These are phyloP conservation scores for Chalciporus sphaerocephalus DNA, from an alignment of 768 basidiomycete species.

Conservation along the genomic window DNA sequence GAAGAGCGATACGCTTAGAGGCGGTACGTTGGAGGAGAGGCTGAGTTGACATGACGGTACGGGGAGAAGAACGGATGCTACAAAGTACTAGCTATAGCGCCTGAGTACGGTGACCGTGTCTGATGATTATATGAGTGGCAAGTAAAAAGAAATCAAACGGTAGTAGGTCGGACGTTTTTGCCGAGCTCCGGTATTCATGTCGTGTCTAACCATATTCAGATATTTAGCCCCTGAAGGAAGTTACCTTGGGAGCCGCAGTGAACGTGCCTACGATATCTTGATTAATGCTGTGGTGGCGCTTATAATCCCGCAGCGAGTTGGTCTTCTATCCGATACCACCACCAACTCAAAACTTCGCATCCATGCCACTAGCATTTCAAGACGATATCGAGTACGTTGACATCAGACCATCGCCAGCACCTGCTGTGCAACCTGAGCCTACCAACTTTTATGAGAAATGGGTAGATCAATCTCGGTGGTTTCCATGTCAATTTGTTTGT, in stretches of 20 bases:
- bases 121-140: too few relatives aligned
- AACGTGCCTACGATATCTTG: too few relatives aligned
- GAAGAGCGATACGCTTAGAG: constrained; percentile 91
- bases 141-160: background rate
- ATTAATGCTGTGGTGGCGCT: constrained; percentile 9
- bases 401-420: constrained; percentile 2
- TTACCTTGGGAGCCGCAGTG: background rate
- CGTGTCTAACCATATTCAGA: constrained; percentile 1
- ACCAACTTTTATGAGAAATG: constrained; percentile 48
- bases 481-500: background rate
- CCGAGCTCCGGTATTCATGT: constrained; percentile 3
- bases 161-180: too few relatives aligned
- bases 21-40: constrained; percentile 95
- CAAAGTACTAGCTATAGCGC: too few relatives aligned
- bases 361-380: constrained; percentile 13
- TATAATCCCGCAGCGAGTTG: constrained; percentile 4
- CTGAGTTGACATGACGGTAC: constrained; percentile 81
- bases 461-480: constrained; percentile 45
- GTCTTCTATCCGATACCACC: background rate
- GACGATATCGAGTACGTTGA: constrained; percentile 28
- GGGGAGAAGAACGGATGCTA: background rate
- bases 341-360: background rate
- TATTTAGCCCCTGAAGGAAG: constrained; percentile 15
- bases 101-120: too few relatives aligned
- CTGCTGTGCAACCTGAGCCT: constrained; percentile 4